Base-by-base conservation (phyloP, 2,329 filamentous ascomycete species). In the Hymenoscyphus repandus region DNA sequence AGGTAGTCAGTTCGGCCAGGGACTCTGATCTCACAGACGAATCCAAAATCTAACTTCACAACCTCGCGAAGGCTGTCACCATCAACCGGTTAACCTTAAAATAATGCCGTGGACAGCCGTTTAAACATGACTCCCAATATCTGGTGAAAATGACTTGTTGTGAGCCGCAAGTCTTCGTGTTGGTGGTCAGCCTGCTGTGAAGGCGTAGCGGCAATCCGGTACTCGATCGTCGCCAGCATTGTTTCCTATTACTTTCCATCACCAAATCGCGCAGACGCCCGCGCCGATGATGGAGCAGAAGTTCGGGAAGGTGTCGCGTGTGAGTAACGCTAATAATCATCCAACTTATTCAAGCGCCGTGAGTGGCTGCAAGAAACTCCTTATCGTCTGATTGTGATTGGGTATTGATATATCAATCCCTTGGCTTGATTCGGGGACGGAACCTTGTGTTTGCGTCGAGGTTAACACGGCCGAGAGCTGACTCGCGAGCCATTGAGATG, bases 51-150 rank as follows among this genome's bases (percentile, higher is more conserved):
- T 11, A n/a, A 40, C 15, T 40, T 9, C 38, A 3, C 5, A 5
- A 9, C 4, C n/a, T 5, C 3, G 11, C 3, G 38, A 9, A 40
- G 38, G 15, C 38, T 7, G 17, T n/a, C n/a, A n/a, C n/a, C n/a
- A n/a, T n/a, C n/a, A n/a, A n/a, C n/a, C n/a, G n/a, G n/a, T n/a
- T n/a, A n/a, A n/a, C n/a, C n/a, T 17, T 2, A n/a, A 11, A 3
- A 5, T 31, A 30, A 43, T 43, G 40, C 40, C 40, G 40, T 43
- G 40, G 40, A 31, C 22, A 43, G 22, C 40, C 40, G 40, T n/a
- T 2, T 12, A n/a, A 11, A 31, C 17, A 43, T 43, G 40, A 43
- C 40, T 43, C 40, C 18, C 30, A 17, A 31, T 18, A 9, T n/a
- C 6, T n/a, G 5, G 10, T 37, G 10, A 5, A 11, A n/a, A 17